Percentiles rank a stretch among this genome's conserved stretches.
Conservation (phyloP, 768 basidiomycete genomes). For the Psilocybe azurescens region DNA sequence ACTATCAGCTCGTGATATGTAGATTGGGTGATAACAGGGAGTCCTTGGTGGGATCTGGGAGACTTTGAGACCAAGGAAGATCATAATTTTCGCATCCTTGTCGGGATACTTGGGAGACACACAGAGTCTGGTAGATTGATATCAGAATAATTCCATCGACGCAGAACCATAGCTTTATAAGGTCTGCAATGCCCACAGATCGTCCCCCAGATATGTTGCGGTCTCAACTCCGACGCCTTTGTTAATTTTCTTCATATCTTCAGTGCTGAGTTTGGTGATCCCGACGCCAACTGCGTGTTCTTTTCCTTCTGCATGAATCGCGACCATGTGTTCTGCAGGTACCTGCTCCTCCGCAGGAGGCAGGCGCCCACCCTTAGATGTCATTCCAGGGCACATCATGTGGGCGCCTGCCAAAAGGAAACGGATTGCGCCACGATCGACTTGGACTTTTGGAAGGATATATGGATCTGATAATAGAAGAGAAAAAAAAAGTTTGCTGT, state of each 20-base stretch:
- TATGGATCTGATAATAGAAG: constrained; percentile 72
- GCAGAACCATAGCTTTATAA: constrained; percentile 44
- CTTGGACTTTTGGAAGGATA: constrained; percentile 83
- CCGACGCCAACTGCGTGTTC: constrained; percentile 90
- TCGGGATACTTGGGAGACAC: constrained; percentile 7
- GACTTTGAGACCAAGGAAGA: constrained; percentile 9
- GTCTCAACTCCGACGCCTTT: constrained; percentile 93
- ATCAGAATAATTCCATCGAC: constrained; percentile 5
- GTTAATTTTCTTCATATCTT: constrained; percentile 89
- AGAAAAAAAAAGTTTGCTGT: constrained; percentile 6
- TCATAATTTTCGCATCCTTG: constrained; percentile 3
- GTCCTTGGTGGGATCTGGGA: constrained; percentile 3
- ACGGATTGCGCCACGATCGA: constrained; percentile 97
- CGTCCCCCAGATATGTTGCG: constrained; percentile 85
- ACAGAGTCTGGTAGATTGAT: neutral
- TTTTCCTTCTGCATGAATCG: constrained; percentile 95
- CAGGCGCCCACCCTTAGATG: constrained; percentile 88
- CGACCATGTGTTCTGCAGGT: constrained; percentile 79
- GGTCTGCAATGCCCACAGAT: constrained; percentile 76
- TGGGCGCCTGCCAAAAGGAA: constrained; percentile 93
- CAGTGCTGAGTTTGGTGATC: constrained; percentile 78
- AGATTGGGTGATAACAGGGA: constrained; percentile 6
- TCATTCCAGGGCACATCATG: constrained; percentile 98
- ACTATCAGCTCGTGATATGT: constrained; percentile 11
- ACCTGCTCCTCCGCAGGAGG: constrained; percentile 75